Evolutionary conservation across 495 filamentous ascomycete genomes (phyloP), one percentile per base, ranked within the genome.

Genomic region (Thermochaetoides thermophila): DNA sequence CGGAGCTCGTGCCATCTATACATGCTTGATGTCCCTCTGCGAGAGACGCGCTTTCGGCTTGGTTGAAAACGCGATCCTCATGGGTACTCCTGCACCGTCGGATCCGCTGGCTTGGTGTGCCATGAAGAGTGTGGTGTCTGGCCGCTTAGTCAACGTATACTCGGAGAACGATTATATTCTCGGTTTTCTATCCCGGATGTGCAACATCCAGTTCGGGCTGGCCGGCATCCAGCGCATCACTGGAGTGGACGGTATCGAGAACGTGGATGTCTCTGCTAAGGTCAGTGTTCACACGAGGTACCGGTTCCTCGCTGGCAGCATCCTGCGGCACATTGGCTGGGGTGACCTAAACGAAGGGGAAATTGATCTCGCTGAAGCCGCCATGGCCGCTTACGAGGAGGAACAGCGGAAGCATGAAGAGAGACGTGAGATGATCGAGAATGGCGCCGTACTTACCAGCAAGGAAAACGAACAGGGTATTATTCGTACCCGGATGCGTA

Each of bases 1-100:
- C n/a, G 89, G 87, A 1, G 86, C 86, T 7, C 74, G 87, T 13
- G 71, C 86, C 17, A 85, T 95, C 27, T 95, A 81, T 44, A 68
- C 72, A 13, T 95, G 85, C 45, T 62, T 96, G 2, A 73, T 75
- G 54, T 66, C 45, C 11, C 65, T 97, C 18, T 78, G 81, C 0
- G 75, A 82, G 48, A 65, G 82, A 34, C 65, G 71, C 38, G 84
- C 78, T 0, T 93, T 92, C 53, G 89, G 89, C 0, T 46, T 96
- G 3, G 65, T 97, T 9, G 89, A 96, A 43, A 78, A 76, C 18
- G 87, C 71, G 3, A 72, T 92, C 12, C 39, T 97, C 19, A 80
- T 95, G 47, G 89, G 89, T 7, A 68, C 78, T 0, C 84, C 89
- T 1, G 73, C 73, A 3, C 87, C 87, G 1, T 58, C 59, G 7